Conservation (phyloP, 306 rosid species). For the Rosa chinensis region DNA sequence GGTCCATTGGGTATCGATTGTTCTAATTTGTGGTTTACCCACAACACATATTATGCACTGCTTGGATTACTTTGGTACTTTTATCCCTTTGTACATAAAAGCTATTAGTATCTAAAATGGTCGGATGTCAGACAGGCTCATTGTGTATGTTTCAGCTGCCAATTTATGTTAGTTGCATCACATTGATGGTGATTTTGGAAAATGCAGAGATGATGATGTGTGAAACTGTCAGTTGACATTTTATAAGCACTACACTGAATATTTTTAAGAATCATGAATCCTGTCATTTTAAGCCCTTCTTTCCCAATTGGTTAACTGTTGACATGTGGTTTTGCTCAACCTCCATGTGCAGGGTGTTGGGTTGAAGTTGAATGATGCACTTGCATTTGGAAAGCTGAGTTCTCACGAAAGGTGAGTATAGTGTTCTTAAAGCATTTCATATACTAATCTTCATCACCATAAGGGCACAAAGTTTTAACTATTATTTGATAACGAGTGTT, state of each 20-base stretch:
- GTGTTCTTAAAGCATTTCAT: conserved; percentile 15
- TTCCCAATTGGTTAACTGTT: neutral
- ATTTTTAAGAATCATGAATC: neutral
- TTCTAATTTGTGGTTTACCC: no score
- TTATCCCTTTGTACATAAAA: neutral
- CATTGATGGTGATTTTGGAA: neutral
- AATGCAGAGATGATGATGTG: neutral
- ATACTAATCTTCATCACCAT: neutral
- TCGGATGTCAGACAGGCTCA: neutral
- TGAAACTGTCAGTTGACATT: neutral
- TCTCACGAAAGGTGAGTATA: conserved; percentile 66
- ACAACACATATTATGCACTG: no score
- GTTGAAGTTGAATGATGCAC: conserved; percentile 86
- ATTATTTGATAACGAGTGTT: neutral
- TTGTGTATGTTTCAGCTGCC: neutral
- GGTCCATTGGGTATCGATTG: no score
- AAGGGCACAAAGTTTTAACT: neutral
- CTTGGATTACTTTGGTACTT: neutral
- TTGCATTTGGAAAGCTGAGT: conserved; percentile 91
- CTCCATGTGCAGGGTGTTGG: conserved; percentile 75
- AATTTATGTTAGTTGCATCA: neutral
- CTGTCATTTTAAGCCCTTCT: neutral
- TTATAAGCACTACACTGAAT: neutral
- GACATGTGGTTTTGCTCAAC: neutral
- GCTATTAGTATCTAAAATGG: neutral